Conservation (phyloP, 2,329 filamentous ascomycete genomes). For the Talaromyces verruculosus region DNA sequence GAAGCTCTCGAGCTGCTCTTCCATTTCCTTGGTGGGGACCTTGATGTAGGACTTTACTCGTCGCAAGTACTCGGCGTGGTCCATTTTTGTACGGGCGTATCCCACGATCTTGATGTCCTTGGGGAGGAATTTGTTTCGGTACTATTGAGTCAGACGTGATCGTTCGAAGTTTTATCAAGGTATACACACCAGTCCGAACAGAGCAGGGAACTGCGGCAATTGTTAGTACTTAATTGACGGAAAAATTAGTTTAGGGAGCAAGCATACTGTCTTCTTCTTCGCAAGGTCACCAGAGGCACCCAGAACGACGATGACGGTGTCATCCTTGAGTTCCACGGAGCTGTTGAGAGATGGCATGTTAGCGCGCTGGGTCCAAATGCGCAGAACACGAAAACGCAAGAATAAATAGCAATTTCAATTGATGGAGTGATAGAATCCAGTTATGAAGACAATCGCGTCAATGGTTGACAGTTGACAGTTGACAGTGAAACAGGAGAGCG, state of each 20-base stretch:
- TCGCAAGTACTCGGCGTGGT: constrained; percentile 90
- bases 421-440: background rate
- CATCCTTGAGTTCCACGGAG: constrained; percentile 93
- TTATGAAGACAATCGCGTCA: background rate
- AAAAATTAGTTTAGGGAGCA: constrained; percentile 8
- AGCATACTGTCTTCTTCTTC: constrained; percentile 96
- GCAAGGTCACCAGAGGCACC: constrained; percentile 96
- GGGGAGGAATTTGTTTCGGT: constrained; percentile 96
- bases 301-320: constrained; percentile 94
- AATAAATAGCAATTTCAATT: background rate
- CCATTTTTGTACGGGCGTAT: constrained; percentile 99
- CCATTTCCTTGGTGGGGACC: constrained; percentile 94
- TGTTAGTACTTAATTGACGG: constrained; percentile 25
- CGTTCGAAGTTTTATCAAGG: background rate
- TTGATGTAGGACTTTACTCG: constrained; percentile 98
- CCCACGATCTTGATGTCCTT: constrained; percentile 96
- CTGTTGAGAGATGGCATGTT: constrained; percentile 54
- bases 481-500: background rate
- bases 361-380: constrained; percentile 23
- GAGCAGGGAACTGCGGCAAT: constrained; percentile 74
- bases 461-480: background rate
- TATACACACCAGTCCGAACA: constrained; percentile 88
- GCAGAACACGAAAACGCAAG: background rate
- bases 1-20: constrained; percentile 93
- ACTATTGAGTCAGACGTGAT: constrained; percentile 56